Conservation (phyloP, 176 grass and related monocot genomes). For the Oryza brachyantha region DNA sequence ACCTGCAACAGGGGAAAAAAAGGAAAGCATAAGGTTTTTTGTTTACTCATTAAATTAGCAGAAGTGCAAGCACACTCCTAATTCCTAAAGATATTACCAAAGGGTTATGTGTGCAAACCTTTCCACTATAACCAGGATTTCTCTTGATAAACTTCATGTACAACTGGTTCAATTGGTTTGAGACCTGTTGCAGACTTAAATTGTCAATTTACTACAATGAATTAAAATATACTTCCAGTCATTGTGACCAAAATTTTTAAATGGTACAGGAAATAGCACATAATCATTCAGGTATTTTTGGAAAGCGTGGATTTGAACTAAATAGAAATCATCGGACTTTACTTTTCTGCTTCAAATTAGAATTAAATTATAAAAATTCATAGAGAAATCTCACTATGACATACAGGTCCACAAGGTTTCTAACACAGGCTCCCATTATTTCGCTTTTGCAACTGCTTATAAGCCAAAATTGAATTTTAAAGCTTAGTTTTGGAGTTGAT, state of each 20-base stretch:
- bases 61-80: not conserved
- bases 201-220: conserved; percentile 7
- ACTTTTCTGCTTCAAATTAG: not conserved
- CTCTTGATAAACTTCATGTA: conserved; percentile 92
- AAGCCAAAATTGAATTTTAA: too few species aligned
- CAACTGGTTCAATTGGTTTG: conserved; percentile 77
- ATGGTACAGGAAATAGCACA: not conserved
- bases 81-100: not conserved
- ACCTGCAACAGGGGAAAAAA: conserved; percentile 55
- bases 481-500: too few species aligned
- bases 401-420: not conserved
- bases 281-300: not conserved
- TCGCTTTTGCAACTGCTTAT: too few species aligned
- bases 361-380: not conserved
- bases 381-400: not conserved
- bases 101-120: conserved; percentile 41
- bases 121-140: conserved; percentile 96
- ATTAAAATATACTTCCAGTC: not conserved
- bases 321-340: not conserved
- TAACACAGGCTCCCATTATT: too few species aligned
- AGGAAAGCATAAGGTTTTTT: not conserved
- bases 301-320: not conserved
- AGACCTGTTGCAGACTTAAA: conserved; percentile 65
- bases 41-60: not conserved
- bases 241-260: not conserved